These are phyloP conservation scores for Schizonepeta tenuifolia DNA, from an alignment of 257 asterid genomes.

Conservation along the genomic window DNA sequence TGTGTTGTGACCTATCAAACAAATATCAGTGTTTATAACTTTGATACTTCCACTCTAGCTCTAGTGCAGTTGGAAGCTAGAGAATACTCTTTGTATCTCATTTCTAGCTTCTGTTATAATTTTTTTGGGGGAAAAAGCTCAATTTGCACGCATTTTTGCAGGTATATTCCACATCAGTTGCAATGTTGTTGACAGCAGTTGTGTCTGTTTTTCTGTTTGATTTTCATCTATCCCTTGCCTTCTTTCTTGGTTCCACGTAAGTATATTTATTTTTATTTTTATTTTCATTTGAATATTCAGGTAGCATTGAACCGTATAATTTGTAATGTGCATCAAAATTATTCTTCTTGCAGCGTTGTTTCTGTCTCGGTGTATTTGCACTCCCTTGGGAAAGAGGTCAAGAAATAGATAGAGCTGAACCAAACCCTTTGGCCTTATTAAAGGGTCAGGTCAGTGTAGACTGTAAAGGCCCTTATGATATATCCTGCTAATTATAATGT, in stretches of 20 bases:
- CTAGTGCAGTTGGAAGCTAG: conserved; percentile 7
- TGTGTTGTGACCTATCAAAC: conserved; percentile 6
- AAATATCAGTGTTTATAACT: neutral
- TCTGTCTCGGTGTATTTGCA: conserved; percentile 83
- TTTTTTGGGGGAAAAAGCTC: neutral
- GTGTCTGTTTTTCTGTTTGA: conserved; percentile 87
- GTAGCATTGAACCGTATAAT: neutral
- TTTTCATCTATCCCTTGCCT: conserved; percentile 94
- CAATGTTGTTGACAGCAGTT: conserved; percentile 95
- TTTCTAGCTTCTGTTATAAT: conserved; percentile 2
- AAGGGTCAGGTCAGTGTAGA: conserved; percentile 14
- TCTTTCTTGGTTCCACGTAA: conserved; percentile 98
- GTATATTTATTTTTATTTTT: conserved; percentile 31
- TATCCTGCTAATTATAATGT: too few species aligned
- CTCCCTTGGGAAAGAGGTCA: conserved; percentile 70
- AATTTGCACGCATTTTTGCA: conserved; percentile 40
- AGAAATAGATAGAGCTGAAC: conserved; percentile 53
- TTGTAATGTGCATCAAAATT: conserved; percentile 8
- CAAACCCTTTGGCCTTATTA: conserved; percentile 14
- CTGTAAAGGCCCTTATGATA: conserved; percentile 25
- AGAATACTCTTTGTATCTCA: conserved; percentile 1
- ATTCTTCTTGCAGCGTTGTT: conserved; percentile 76
- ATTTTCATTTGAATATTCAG: conserved; percentile 11
- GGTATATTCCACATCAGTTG: conserved; percentile 98
- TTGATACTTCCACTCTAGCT: neutral